Evolutionary conservation across 2,329 filamentous ascomycete genomes (phyloP).

Genomic region (Dothistroma septosporum): DNA sequence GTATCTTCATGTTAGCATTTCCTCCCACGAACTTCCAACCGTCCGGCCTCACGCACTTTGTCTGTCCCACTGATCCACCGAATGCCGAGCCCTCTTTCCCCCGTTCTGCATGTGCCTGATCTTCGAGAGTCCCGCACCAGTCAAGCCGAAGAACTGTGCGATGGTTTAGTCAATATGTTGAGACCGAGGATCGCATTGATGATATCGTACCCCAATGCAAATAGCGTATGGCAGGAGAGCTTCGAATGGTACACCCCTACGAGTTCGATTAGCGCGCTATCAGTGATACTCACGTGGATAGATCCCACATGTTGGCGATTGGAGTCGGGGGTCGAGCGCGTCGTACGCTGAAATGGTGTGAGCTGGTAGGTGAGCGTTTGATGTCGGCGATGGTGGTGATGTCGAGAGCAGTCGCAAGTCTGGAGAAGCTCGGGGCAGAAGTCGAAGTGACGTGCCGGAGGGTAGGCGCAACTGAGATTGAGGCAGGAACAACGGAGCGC

Average conservation of each 20-base stretch:
- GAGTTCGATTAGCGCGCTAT: background rate
- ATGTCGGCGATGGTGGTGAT: background rate
- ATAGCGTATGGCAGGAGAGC: conserved; percentile 61
- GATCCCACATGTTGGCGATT: background rate
- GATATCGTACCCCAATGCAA: conserved; percentile 52
- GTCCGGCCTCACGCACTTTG: conserved; percentile 41
- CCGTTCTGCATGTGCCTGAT: conserved; percentile 60
- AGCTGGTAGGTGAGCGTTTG: background rate
- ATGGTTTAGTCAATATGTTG: conserved; percentile 10
- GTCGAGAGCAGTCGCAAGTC: background rate
- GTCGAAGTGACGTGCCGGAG: background rate
- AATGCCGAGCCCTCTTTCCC: conserved; percentile 58
- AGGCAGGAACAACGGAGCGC: background rate
- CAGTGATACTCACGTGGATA: background rate
- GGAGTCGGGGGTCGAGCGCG: background rate
- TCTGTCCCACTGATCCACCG: conserved; percentile 61
- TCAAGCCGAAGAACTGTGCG: conserved; percentile 57
- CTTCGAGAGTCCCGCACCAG: conserved; percentile 55
- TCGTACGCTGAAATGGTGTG: background rate
- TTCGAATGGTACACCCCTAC: conserved; percentile 64
- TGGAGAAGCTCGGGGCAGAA: background rate
- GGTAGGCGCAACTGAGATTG: background rate
- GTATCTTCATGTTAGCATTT: conserved; percentile 4
- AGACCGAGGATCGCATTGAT: background rate
- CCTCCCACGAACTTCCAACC: background rate